Conservation (phyloP, 768 basidiomycete genomes). For the Xerocomus potaroensis region DNA sequence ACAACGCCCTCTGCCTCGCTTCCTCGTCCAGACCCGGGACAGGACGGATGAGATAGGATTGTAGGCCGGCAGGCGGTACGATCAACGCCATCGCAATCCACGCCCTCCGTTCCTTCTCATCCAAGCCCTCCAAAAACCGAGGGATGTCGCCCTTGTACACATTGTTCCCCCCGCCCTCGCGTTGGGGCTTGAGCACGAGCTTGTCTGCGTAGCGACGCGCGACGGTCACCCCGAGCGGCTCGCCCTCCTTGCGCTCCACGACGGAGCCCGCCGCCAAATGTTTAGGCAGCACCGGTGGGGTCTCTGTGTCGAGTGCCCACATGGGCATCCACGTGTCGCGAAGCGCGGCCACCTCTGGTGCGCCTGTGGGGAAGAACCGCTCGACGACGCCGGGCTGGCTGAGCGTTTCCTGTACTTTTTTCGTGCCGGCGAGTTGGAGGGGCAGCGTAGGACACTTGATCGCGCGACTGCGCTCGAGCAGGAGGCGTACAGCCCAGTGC, state of each 20-base stretch:
- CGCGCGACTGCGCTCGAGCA: constrained; percentile 75
- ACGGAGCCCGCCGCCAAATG: background rate
- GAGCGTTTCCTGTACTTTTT: constrained; percentile 92
- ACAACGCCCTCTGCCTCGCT: constrained; percentile 33
- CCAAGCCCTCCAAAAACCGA: constrained; percentile 62
- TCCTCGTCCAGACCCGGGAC: constrained; percentile 31
- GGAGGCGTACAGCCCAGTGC: constrained; percentile 70
- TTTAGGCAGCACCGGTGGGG: background rate
- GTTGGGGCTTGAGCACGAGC: constrained; percentile 92
- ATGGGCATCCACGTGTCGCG: constrained; percentile 83
- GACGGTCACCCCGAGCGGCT: constrained; percentile 19
- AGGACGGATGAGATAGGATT: constrained; percentile 76
- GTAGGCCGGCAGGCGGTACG: constrained; percentile 59
- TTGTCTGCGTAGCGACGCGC: constrained; percentile 35
- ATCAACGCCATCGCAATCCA: constrained; percentile 99
- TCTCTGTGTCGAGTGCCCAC: constrained; percentile 61
- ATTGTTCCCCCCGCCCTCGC: constrained; percentile 98
- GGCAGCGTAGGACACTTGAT: constrained; percentile 92
- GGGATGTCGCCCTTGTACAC: constrained; percentile 85
- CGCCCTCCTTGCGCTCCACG: background rate
- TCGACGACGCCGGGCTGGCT: constrained; percentile 70
- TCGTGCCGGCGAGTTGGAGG: constrained; percentile 91
- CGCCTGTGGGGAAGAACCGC: constrained; percentile 49
- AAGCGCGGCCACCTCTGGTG: constrained; percentile 42
- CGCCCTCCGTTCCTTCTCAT: constrained; percentile 59